Conservation (phyloP, 2,329 filamentous ascomycete genomes). For the Alternaria longipes region DNA sequence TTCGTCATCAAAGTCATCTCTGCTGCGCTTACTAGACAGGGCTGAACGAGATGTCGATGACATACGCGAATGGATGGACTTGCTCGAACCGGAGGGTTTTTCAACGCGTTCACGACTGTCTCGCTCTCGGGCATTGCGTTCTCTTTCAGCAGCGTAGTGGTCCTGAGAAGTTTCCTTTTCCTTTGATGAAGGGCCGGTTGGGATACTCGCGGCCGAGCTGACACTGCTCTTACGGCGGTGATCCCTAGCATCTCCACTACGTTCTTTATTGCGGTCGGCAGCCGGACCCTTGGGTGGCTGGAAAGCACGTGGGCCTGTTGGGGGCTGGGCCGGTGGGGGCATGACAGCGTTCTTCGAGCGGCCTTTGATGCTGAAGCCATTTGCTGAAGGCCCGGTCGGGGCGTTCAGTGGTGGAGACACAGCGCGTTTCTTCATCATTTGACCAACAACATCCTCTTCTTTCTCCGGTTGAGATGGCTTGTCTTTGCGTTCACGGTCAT, state of each 20-base stretch:
- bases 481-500: slow-evolving; percentile 34
- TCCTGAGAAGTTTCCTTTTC: slow-evolving; percentile 51
- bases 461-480: slow-evolving; percentile 17
- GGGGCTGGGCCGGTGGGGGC: slow-evolving; percentile 47
- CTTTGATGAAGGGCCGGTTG: slow-evolving; percentile 26
- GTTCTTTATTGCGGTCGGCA: slow-evolving; percentile 44
- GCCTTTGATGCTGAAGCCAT: slow-evolving; percentile 58
- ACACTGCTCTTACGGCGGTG: slow-evolving; percentile 33
- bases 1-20: slow-evolving; percentile 37
- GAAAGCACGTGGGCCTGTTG: slow-evolving; percentile 47
- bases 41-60: slow-evolving; percentile 29
- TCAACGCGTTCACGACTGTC: slow-evolving; percentile 41
- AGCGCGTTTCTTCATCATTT: slow-evolving; percentile 41
- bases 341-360: slow-evolving; percentile 34
- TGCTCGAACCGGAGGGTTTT: slow-evolving; percentile 26
- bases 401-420: slow-evolving; percentile 47
- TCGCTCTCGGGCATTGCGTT: slow-evolving; percentile 53
- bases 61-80: slow-evolving; percentile 32
- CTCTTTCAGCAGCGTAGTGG: slow-evolving; percentile 74
- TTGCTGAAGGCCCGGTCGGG: slow-evolving; percentile 51
- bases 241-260: slow-evolving; percentile 24
- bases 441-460: slow-evolving; percentile 37
- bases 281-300: slow-evolving; percentile 51
- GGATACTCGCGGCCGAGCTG: slow-evolving; percentile 24
- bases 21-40: slow-evolving; percentile 39